These are phyloP conservation scores for Corynespora cassiicola DNA, from an alignment of 2,329 filamentous ascomycete species.

Conservation along the genomic window DNA sequence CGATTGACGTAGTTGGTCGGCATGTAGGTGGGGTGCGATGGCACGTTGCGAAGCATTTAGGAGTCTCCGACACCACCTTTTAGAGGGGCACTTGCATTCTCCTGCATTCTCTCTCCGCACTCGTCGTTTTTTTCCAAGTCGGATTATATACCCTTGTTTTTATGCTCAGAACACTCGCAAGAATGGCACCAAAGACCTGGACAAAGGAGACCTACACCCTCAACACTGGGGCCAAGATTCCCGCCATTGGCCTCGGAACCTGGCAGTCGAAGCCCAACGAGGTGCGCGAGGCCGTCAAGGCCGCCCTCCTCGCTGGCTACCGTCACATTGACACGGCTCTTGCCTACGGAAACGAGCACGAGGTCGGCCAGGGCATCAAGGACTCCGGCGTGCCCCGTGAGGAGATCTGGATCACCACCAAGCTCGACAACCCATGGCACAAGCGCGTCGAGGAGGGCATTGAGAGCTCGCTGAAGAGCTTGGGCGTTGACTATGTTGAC, in stretches of 20 bases:
- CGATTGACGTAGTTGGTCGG: too few relatives aligned
- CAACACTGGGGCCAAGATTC: conserved; percentile 76
- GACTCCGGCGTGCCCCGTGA: conserved; percentile 69
- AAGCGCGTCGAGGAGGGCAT: conserved; percentile 64
- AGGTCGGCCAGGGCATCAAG: conserved; percentile 75
- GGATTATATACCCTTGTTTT: conserved; percentile 11
- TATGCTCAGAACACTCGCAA: conserved; percentile 35
- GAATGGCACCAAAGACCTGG: conserved; percentile 39
- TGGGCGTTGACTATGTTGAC: conserved; percentile 72
- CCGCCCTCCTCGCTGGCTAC: conserved; percentile 72
- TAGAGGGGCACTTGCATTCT: too few relatives aligned
- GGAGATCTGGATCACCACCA: conserved; percentile 79
- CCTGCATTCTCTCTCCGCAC: background rate
- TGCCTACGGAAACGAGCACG: conserved; percentile 79
- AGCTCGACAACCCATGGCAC: conserved; percentile 83
- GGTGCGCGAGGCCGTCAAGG: conserved; percentile 74
- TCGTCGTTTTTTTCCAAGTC: too few relatives aligned
- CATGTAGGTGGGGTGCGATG: too few relatives aligned
- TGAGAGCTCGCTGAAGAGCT: conserved; percentile 66
- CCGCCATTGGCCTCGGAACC: conserved; percentile 76
- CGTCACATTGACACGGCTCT: conserved; percentile 79
- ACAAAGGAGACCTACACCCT: conserved; percentile 56
- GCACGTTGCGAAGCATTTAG: too few relatives aligned
- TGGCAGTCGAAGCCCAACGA: conserved; percentile 77
- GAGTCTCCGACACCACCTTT: too few relatives aligned